These are phyloP conservation scores for Aureobasidium sp. DNA, from an alignment of 2,329 filamentous ascomycete species.

Conservation along the genomic window DNA sequence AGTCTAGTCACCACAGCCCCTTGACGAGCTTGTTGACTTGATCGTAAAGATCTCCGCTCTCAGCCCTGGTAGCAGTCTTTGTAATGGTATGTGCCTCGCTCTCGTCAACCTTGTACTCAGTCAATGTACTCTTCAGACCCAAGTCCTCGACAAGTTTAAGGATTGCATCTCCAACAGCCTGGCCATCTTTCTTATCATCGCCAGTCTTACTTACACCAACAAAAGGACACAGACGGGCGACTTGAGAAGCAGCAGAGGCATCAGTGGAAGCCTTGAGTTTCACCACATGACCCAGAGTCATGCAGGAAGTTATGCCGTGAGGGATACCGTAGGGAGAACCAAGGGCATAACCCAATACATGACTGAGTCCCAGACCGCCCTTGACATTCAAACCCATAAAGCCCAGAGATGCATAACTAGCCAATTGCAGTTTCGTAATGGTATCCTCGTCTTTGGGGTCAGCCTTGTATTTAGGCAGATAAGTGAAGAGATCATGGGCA, in stretches of 20 bases:
- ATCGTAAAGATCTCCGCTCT: constrained; percentile 35
- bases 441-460: constrained; percentile 37
- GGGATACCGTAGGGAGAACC: constrained; percentile 48
- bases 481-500: constrained; percentile 38
- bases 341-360: constrained; percentile 39
- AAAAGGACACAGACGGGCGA: constrained; percentile 37
- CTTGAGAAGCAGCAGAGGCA: constrained; percentile 36
- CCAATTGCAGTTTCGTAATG: constrained; percentile 45
- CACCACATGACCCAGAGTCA: constrained; percentile 46
- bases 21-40: constrained; percentile 36
- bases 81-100: constrained; percentile 35
- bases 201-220: constrained; percentile 32
- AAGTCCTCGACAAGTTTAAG: constrained; percentile 35
- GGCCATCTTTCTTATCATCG: constrained; percentile 34
- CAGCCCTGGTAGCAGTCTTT: constrained; percentile 35
- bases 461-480: constrained; percentile 38
- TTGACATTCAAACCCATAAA: constrained; percentile 44
- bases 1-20: constrained; percentile 23
- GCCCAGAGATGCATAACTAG: constrained; percentile 41
- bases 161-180: constrained; percentile 37
- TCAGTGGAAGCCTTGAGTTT: constrained; percentile 39
- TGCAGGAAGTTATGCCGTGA: constrained; percentile 46
- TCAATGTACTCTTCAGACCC: constrained; percentile 37
- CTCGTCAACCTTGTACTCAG: constrained; percentile 34
- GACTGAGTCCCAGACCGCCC: constrained; percentile 40